Base-by-base conservation (phyloP, 139 green algal genomes). In the Auxenochlorella pyrenoidosa region DNA sequence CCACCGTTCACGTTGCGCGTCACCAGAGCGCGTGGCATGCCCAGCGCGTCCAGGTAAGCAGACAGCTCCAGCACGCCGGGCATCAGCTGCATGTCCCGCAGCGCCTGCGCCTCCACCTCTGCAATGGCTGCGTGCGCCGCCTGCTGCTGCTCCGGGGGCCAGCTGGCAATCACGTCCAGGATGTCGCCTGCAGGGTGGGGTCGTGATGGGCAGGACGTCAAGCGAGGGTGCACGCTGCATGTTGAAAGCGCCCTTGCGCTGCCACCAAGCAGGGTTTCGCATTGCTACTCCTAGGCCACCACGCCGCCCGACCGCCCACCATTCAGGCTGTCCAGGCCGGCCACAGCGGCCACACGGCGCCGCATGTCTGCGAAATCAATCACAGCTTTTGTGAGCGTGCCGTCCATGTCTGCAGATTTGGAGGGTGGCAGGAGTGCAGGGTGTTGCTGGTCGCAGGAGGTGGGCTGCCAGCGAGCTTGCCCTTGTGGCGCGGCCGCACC, bases 21-120 rank as follows among this genome's bases (percentile, higher is more conserved):
- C 83, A 96, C 94, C 38, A 97, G 89, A 36, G 90, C 94, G 1
- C 85, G 80, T 28, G 94, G 94, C 44, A 97, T 54, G 4, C 87
- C 76, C 34, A 75, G 30, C 1, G 28, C 41, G 70, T 97, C 95
- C 24, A 97, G 82, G 28, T 92, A 86, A 13, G 59, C 66, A 36
- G 90, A 95, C 38, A 97, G 90, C 87, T 97, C 93, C 36, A 90
- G 38, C 15, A 93, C 88, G 0, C 94, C 95, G 22, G 95, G 95
- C 95, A 97, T 97, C 16, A 96, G 54, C 79, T 94, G 87, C 95
- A 97, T 97, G 70, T 92, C 82, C 0, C 51, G 28, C 47, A 97
- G 86, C 0, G 94, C 95, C 90, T 96, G 34, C 34, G 86, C 81
- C 68, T 92, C 89, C 19, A 92, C 65, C 3, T 68, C 86, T 6